Percentiles rank a stretch among this genome's conserved stretches.
These are phyloP conservation scores for Aspergillus hortae DNA, from an alignment of 2,329 filamentous ascomycete genomes.

Conservation along the genomic window DNA sequence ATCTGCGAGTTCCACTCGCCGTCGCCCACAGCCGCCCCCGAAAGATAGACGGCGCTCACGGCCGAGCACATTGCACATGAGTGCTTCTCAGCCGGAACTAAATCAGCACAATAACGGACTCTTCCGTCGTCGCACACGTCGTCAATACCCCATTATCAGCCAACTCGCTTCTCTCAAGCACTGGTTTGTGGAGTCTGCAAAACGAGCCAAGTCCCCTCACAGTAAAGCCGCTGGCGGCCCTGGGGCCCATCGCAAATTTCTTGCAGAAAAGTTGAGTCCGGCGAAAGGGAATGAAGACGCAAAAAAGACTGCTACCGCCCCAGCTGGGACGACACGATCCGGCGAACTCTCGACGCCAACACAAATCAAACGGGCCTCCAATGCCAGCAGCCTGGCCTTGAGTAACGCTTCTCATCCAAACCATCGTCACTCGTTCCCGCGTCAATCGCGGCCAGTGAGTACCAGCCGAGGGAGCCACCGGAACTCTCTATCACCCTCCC, in stretches of 20 bases:
- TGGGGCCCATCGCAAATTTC: conserved; percentile 33
- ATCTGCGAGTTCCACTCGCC: conserved; percentile 72
- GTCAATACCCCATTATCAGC: conserved; percentile 62
- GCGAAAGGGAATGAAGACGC: conserved; percentile 34
- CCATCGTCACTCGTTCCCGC: conserved; percentile 40
- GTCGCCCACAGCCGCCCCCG: conserved; percentile 75
- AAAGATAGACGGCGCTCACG: conserved; percentile 79
- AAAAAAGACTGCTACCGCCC: conserved; percentile 23
- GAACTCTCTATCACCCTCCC: conserved; percentile 80
- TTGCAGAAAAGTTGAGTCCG: conserved; percentile 37
- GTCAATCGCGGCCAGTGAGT: conserved; percentile 33
- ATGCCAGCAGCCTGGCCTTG: conserved; percentile 39
- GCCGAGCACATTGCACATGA: conserved; percentile 82
- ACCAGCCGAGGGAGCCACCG: conserved; percentile 45
- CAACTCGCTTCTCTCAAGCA: conserved; percentile 67
- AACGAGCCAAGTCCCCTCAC: conserved; percentile 58
- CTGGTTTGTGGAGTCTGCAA: conserved; percentile 67
- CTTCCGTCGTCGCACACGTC: conserved; percentile 53
- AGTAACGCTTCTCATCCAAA: conserved; percentile 42
- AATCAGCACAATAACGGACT: conserved; percentile 52
- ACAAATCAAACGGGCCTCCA: conserved; percentile 39
- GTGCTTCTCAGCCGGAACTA: conserved; percentile 65
- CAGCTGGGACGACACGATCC: conserved; percentile 21
- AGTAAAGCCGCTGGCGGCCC: conserved; percentile 28
- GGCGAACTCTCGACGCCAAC: conserved; percentile 33